Base-by-base conservation (phyloP, 176 grass and related monocot genomes). In the Triticum urartu region DNA sequence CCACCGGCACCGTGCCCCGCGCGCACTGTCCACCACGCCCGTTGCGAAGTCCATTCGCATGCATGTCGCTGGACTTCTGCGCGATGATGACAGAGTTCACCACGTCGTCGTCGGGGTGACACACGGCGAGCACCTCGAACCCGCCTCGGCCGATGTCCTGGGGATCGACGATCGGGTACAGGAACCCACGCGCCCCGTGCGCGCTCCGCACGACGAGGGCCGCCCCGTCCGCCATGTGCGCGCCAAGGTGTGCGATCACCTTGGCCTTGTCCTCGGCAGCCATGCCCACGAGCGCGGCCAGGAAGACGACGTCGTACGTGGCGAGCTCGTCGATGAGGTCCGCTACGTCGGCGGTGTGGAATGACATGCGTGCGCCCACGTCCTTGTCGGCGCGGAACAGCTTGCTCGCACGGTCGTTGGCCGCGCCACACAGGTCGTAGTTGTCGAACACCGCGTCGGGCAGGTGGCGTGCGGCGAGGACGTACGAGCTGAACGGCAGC, bases 241-340 rank as follows among this genome's bases (percentile, higher is more conserved):
- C 40, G 40, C 71, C 71, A 3, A 74, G 71, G 40, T 74, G 71
- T 1, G 71, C 22, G 22, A 74, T 26, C 71, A 74, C 71, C 40
- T 74, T 48, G 40, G 71, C 71, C 71, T 74, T 74, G 40, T 74
- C 71, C 71, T 74, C 71, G 12, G 71, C 71, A 2, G 71, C 71
- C 71, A 74, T 74, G 22, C 71, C 71, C 22, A 74, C 71, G 40
- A 74, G 71, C 71, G 71, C 71, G 22, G 71, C 71, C 71, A 74
- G 71, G 40, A 74, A 74, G 40, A 74, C 71, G 3, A 74, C 71
- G 22, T 74, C 71, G 7, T 74, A 74, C 0, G 13, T 3, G 1
- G 11, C 40, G 6, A 74, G 71, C 22, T 4, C 71, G 22, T 43
- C 1, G 22, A 40, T 14, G n/a, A 74, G 71, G 12, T 74, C 71